Evolutionary conservation across 495 filamentous ascomycete species (phyloP), one percentile per base, ranked within the genome.

Genomic region (Entonaema liquescens): DNA sequence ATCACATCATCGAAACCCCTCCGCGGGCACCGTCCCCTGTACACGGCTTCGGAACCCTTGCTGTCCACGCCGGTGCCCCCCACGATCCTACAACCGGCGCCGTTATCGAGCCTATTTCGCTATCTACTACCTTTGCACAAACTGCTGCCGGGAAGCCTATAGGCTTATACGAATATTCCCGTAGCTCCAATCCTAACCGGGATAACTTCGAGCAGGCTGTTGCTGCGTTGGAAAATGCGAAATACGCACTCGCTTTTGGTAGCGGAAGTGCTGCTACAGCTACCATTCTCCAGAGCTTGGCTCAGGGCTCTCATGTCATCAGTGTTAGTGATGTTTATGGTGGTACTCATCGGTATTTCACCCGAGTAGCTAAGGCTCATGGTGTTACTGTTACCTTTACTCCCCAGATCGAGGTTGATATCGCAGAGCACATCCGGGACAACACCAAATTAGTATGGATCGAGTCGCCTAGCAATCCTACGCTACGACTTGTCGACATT

Each of bases 341-440:
- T 63, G 95, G 95, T 49, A 99, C 95, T 1, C 95, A 98, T 81
- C 87, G 95, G 67, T 99, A 99, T 83, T 99, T 99, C 87, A 99
- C 95, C 70, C 93, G 97, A 82, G 96, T 99, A 49, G 95, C 95
- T 55, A 87, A 90, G 68, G 93, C 96, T 26, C 96, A 99, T 76
- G 93, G 94, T 66, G 95, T 99, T 12, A 86, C 92, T 57, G 96
- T 98, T 35, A 95, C 95, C 29, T 99, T 99, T 81, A 92, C 93
- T 2, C 93, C 93, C 3, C 87, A 87, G 76, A 93, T 99, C 74
- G 96, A 98, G 82, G 79, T 93, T 49, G 90, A 98, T 74, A 88
- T 97, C 68, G 87, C 88, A 61, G 85, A 90, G 55, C 84, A 97
- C 78, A 96, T 99, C 74, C 89, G 89, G 42, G 89, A 92, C 5